These are phyloP conservation scores for Blastobotrys malaysiensis DNA, from an alignment of 1,139 yeast species.

Conservation along the genomic window DNA sequence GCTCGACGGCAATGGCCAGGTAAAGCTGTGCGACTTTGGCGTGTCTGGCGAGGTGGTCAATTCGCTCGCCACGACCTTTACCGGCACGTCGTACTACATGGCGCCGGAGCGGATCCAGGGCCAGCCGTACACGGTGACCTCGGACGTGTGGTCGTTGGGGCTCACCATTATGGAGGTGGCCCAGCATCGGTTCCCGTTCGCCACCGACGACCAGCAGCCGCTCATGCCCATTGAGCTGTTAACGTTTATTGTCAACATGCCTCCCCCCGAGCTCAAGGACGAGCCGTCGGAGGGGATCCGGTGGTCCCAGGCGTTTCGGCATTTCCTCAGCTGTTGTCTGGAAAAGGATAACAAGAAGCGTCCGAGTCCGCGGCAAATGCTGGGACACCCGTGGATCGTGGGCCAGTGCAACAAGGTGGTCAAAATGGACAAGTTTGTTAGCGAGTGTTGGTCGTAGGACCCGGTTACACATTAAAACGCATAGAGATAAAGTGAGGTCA, in stretches of 20 bases:
- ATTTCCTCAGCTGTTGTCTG: slow-evolving; percentile 73
- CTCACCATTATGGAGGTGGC: slow-evolving; percentile 89
- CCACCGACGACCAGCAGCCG: slow-evolving; percentile 43
- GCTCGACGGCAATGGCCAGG: slow-evolving; percentile 67
- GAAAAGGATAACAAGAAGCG: slow-evolving; percentile 74
- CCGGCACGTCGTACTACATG: slow-evolving; percentile 97
- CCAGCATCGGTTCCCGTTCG: slow-evolving; percentile 74
- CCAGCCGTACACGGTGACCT: slow-evolving; percentile 87
- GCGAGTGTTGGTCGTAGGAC: slow-evolving; percentile 61
- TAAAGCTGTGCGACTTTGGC: slow-evolving; percentile 96
- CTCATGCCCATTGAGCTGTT: slow-evolving; percentile 80
- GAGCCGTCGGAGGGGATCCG: slow-evolving; percentile 67
- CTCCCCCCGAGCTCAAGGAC: slow-evolving; percentile 70
- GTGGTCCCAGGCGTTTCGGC: slow-evolving; percentile 83
- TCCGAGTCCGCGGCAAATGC: slow-evolving; percentile 90
- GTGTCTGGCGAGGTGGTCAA: slow-evolving; percentile 96
- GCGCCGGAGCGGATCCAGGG: slow-evolving; percentile 97
- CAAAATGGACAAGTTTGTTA: slow-evolving; percentile 81
- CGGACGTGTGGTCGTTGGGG: slow-evolving; percentile 96
- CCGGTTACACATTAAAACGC: neutral
- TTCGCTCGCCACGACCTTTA: slow-evolving; percentile 90
- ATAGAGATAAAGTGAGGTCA: neutral
- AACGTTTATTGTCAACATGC: slow-evolving; percentile 70
- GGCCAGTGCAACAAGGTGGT: slow-evolving; percentile 68
- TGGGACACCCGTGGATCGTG: slow-evolving; percentile 84